Percentiles rank a stretch among this genome's conserved stretches.
Conservation (phyloP, 371 early-diverging fungal species). For the Actinomucor elegans region DNA sequence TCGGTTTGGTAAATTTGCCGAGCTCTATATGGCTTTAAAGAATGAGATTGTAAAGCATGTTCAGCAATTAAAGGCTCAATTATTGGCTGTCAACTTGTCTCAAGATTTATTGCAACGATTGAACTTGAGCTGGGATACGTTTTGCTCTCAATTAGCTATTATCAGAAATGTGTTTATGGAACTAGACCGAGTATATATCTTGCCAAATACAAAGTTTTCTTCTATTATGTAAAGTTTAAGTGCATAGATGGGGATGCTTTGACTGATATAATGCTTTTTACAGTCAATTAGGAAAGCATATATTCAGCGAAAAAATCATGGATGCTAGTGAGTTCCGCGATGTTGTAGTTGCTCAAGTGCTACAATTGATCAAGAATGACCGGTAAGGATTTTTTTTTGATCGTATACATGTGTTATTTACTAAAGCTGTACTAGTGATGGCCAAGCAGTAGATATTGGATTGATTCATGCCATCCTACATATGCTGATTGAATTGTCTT, state of each 20-base stretch:
- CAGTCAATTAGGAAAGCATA: constrained; percentile 10
- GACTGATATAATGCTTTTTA: too few relatives aligned
- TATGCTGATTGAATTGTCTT: constrained; percentile 77
- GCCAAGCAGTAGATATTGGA: constrained; percentile 52
- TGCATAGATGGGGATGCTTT: background rate
- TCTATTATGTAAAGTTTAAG: constrained; percentile 64
- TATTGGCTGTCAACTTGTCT: background rate
- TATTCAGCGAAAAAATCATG: constrained; percentile 18
- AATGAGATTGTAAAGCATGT: constrained; percentile 48
- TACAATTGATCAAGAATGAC: constrained; percentile 8
- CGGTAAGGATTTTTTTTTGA: too few relatives aligned
- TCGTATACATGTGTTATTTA: too few relatives aligned
- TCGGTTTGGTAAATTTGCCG: constrained; percentile 66
- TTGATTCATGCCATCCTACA: constrained; percentile 65
- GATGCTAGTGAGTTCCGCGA: constrained; percentile 1
- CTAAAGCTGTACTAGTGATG: too few relatives aligned
- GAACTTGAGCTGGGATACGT: constrained; percentile 50
- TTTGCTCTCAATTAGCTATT: constrained; percentile 39
- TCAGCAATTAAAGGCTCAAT: background rate
- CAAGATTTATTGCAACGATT: background rate
- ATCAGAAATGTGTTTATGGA: constrained; percentile 88
- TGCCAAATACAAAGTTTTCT: constrained; percentile 65
- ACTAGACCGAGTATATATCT: constrained; percentile 86
- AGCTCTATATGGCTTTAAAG: constrained; percentile 63
- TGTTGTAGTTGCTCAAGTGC: constrained; percentile 4